These are phyloP conservation scores for Entomophthora muscae DNA, from an alignment of 371 early-diverging fungal species.

Conservation along the genomic window DNA sequence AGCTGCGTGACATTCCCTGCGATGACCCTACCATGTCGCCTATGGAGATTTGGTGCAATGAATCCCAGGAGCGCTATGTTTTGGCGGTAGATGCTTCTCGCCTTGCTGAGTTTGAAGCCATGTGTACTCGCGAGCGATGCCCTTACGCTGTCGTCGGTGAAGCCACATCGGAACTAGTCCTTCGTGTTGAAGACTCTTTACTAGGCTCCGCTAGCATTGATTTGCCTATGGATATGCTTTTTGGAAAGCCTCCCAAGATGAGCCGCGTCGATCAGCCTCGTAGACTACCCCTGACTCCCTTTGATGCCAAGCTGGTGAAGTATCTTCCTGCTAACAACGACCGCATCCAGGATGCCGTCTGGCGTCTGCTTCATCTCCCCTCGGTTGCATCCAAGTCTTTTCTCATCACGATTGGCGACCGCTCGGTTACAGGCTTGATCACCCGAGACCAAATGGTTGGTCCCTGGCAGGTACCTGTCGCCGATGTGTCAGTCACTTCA, in stretches of 20 bases:
- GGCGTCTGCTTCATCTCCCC: conserved; percentile 70
- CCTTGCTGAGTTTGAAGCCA: conserved; percentile 42
- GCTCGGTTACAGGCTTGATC: conserved; percentile 84
- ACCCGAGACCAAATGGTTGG: conserved; percentile 94
- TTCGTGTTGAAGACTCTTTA: conserved; percentile 59
- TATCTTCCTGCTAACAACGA: conserved; percentile 26
- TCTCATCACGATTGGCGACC: conserved; percentile 92
- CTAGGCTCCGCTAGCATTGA: conserved; percentile 58
- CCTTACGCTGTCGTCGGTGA: conserved; percentile 79
- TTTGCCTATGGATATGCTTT: conserved; percentile 83
- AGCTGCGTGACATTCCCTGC: conserved; percentile 70
- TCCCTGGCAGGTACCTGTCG: conserved; percentile 92
- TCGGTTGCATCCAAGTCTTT: conserved; percentile 83
- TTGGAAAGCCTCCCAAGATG: conserved; percentile 94
- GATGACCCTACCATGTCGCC: conserved; percentile 87
- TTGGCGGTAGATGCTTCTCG: conserved; percentile 57
- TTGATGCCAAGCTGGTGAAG: conserved; percentile 39
- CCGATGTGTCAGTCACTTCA: conserved; percentile 81
- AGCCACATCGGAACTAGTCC: conserved; percentile 69
- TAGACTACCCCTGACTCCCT: conserved; percentile 26
- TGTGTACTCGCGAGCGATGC: conserved; percentile 83
- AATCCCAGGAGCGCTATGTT: conserved; percentile 94
- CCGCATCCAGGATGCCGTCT: conserved; percentile 36
- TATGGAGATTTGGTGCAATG: conserved; percentile 98
- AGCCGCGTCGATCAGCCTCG: conserved; percentile 45